Evolutionary conservation across 768 basidiomycete species (phyloP).

Genomic region (Amylocystis lapponica): DNA sequence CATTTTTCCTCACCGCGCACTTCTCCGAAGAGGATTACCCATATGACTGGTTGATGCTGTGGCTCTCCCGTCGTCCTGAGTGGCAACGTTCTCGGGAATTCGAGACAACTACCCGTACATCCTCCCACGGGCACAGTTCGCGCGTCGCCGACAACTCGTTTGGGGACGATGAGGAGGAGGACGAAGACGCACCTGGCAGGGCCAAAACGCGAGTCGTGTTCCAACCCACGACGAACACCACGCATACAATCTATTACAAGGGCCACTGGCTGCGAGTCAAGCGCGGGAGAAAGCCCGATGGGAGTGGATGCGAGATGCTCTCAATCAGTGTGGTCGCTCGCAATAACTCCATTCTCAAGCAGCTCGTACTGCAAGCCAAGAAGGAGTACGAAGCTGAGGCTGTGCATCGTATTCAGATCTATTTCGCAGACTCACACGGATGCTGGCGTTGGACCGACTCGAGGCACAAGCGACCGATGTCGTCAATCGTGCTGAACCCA

Average conservation of each 20-base stretch:
- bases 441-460: conserved; percentile 88
- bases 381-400: conserved; percentile 84
- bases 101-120: conserved; percentile 77
- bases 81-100: conserved; percentile 89
- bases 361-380: conserved; percentile 87
- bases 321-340: conserved; percentile 84
- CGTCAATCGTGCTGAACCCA: conserved; percentile 79
- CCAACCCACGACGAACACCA: conserved; percentile 84
- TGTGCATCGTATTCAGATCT: conserved; percentile 82
- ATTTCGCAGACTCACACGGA: conserved; percentile 84
- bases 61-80: conserved; percentile 80
- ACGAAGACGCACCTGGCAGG: conserved; percentile 51
- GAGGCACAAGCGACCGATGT: conserved; percentile 83
- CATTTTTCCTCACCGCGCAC: conserved; percentile 77
- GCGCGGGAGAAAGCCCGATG: conserved; percentile 62
- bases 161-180: conserved; percentile 46
- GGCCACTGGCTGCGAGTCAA: conserved; percentile 80
- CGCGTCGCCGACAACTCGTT: conserved; percentile 50
- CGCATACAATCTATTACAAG: conserved; percentile 82
- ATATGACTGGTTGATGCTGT: conserved; percentile 89
- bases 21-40: conserved; percentile 89
- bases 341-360: conserved; percentile 78
- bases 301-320: conserved; percentile 65
- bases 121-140: conserved; percentile 52
- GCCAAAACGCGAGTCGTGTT: conserved; percentile 79